Evolutionary conservation across 306 rosid genomes (phyloP), one percentile per base, ranked within the genome.

Genomic region (Prunus mira): DNA sequence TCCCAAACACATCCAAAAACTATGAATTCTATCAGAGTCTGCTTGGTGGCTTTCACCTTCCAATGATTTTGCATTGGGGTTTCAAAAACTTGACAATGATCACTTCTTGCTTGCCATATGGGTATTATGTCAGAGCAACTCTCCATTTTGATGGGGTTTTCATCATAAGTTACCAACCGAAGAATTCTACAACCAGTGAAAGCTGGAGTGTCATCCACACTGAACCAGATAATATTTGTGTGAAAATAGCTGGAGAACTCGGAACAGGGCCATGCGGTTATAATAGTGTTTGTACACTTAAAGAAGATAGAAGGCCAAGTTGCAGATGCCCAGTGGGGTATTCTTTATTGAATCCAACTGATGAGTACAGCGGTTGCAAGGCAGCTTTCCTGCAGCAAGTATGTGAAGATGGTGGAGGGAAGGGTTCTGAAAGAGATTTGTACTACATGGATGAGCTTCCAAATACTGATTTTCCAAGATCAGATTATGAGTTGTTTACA

Each of bases 11-110:
- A n/a, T n/a, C n/a, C n/a, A n/a, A n/a, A n/a, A n/a, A n/a, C n/a
- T n/a, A n/a, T n/a, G n/a, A n/a, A n/a, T n/a, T n/a, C n/a, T n/a
- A n/a, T n/a, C n/a, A n/a, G n/a, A n/a, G n/a, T 28, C 50, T 20
- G 20, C 79, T 25, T 20, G 17, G 49, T 82, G 86, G 82, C 69
- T 76, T 79, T 91, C 93, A 6, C 86, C 92, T 64, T 84, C 89
- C 4, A 82, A 80, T 18, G 88, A 89, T 61, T 91, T 91, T 64
- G 88, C 92, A 27, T 89, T 89, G 52, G 88, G 94, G n/a, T 88
- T 90, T 79, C 60, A 47, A 13, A 81, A 73, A n/a, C 78, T 70
- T n/a, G 32, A 20, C 0, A 73, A 54, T 24, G 76, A 65, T 60
- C 13, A 20, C 41, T 86, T 85, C 86, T 67, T 88, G 52, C 88